Evolutionary conservation across 2,329 filamentous ascomycete species (phyloP).

Genomic region (Epichloe typhina): DNA sequence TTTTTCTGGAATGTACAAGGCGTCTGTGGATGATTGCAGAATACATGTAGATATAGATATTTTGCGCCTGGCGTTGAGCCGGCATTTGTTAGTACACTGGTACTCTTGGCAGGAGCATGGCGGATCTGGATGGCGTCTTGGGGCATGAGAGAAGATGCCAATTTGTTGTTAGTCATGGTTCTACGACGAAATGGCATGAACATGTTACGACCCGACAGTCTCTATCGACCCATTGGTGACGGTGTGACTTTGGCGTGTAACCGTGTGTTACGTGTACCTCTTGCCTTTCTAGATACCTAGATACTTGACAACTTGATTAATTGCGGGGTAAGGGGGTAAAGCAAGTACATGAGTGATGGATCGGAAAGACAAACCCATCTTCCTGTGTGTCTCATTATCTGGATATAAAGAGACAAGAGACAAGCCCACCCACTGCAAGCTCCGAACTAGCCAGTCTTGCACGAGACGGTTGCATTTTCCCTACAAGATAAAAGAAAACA

Average conservation of each 20-base stretch:
- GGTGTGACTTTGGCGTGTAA: background rate
- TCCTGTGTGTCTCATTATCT: no score
- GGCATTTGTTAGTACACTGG: constrained; percentile 4
- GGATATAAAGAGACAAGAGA: background rate
- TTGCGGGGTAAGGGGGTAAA: no score
- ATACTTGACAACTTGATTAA: no score
- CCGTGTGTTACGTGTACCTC: background rate
- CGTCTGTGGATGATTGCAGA: constrained; percentile 4
- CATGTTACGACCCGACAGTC: constrained; percentile 11
- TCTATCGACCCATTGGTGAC: background rate
- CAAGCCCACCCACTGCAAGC: background rate
- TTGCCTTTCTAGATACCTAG: no score
- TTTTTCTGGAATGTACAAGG: constrained; percentile 7
- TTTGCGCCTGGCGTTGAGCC: background rate
- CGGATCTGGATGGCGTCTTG: constrained; percentile 12
- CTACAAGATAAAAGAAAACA: background rate
- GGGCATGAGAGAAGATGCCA: constrained; percentile 10
- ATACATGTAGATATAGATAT: constrained; percentile 13
- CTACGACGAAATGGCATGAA: constrained; percentile 18
- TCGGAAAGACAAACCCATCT: no score
- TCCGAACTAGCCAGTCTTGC: no score
- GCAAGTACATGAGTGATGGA: no score
- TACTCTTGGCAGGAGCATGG: constrained; percentile 9
- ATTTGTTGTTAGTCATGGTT: constrained; percentile 17
- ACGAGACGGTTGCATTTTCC: no score